Evolutionary conservation across 2,329 filamentous ascomycete species (phyloP), one percentile per base, ranked within the genome.

Genomic region (Aspergillus pseudoterreus): DNA sequence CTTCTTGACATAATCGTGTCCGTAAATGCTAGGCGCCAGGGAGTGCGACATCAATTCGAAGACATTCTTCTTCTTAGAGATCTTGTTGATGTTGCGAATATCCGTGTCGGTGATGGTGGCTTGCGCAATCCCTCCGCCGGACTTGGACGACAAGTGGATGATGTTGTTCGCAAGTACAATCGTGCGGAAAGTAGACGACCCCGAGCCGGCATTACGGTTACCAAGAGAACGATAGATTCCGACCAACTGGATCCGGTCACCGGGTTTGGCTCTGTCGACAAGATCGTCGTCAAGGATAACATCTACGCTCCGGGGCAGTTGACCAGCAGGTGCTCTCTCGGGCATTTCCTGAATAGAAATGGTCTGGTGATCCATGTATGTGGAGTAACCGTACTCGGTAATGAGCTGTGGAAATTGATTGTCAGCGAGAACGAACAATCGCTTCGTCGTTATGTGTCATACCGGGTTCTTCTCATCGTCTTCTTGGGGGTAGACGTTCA

Each of bases 261-360:
- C 94, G 9, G 94, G 94, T 74, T 99, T 99, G 54, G 94, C 90
- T 53, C 83, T 85, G 70, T 99, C 94, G 14, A 97, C 94, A 48
- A 99, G 79, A 68, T 99, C 94, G 69, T 99, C 94, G 68, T 99
- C 94, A 58, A 99, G 78, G 61, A 99, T 92, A 12, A 97, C 92
- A 72, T 99, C 94, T 15, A 99, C 94, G 50, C 92, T 91, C 49
- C 94, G 86, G 53, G 94, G 94, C 57, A 99, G 81, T 77, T 97
- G 94, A 48, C 94, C 94, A 53, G 94, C 92, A 49, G 94, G 94
- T 2, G 94, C 94, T 62, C 92, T 82, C 72, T 99, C 94, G 0
- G 94, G 94, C 94, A 99, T 99, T 76, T 99, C 94, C 74, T 99
- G 94, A 59, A 99, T 96, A 0, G 92, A 96, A 54, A 99, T 90